Conservation (phyloP, 2,329 filamentous ascomycete genomes). For the Gaeumannomyces sp. region DNA sequence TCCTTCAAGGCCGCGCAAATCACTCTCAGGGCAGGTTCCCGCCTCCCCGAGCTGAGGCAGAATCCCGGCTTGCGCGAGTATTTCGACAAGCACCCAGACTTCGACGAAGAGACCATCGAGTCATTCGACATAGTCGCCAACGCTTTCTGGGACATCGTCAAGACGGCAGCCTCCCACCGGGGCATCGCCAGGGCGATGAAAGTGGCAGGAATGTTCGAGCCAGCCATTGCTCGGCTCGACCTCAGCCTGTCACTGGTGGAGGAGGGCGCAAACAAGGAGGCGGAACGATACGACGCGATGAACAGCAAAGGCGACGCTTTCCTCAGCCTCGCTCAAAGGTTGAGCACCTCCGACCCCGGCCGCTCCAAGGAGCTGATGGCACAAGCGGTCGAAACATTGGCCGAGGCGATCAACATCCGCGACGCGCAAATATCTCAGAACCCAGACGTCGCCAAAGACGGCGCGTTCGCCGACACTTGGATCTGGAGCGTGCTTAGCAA, state of each 20-base stretch:
- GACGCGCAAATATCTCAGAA: not conserved
- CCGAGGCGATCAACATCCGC: not conserved
- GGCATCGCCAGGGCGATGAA: conserved; percentile 13
- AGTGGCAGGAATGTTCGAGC: not conserved
- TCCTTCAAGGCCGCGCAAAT: conserved; percentile 9
- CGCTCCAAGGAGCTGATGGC: not conserved
- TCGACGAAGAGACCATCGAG: not conserved
- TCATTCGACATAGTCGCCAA: conserved; percentile 11
- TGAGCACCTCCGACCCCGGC: not conserved
- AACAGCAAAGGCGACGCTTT: conserved; percentile 8
- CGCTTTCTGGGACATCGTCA: conserved; percentile 12
- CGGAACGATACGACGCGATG: not conserved
- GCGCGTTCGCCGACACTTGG: not conserved
- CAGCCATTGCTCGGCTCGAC: conserved; percentile 9
- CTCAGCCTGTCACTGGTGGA: conserved; percentile 6
- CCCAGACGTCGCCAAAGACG: not conserved
- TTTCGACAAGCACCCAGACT: conserved; percentile 1
- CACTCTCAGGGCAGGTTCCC: conserved; percentile 5
- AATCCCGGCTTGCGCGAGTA: conserved; percentile 5
- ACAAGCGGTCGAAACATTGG: not conserved
- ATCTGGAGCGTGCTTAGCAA: not conserved
- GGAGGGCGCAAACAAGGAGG: not conserved
- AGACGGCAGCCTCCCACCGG: conserved; percentile 7
- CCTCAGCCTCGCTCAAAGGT: not conserved
- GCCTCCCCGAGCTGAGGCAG: conserved; percentile 11